Evolutionary conservation across 768 basidiomycete species (phyloP).

Genomic region (Russula sp.): DNA sequence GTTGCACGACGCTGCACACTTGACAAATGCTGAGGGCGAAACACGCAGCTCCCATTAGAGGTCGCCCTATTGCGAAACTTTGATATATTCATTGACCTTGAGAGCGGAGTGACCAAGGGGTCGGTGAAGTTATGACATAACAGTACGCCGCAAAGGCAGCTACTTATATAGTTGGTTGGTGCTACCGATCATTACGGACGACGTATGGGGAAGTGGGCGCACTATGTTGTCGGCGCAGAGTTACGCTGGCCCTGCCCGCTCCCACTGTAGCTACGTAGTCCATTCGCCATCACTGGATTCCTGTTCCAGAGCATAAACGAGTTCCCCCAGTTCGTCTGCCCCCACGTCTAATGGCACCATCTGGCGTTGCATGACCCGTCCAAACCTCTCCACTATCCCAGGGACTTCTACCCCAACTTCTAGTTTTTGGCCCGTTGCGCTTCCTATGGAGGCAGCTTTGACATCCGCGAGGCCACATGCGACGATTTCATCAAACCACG

Average conservation of each 20-base stretch:
- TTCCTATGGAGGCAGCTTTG: slow-evolving; percentile 61
- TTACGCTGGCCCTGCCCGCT: neutral
- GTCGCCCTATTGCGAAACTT: slow-evolving; percentile 57
- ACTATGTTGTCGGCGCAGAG: neutral
- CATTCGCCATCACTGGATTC: slow-evolving; percentile 22
- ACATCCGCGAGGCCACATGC: slow-evolving; percentile 90
- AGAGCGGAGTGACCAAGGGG: neutral
- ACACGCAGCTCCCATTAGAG: slow-evolving; percentile 42
- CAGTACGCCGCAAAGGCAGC: neutral
- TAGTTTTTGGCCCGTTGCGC: slow-evolving; percentile 36
- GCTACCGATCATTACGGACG: neutral
- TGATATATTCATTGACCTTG: slow-evolving; percentile 52
- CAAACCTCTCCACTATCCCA: slow-evolving; percentile 35
- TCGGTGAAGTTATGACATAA: slow-evolving; percentile 7
- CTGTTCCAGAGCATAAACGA: slow-evolving; percentile 26
- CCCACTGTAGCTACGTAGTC: slow-evolving; percentile 9
- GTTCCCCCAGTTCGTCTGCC: slow-evolving; percentile 25
- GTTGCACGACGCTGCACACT: slow-evolving; percentile 25
- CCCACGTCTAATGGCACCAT: slow-evolving; percentile 29
- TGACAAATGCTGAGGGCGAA: neutral
- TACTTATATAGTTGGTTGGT: neutral
- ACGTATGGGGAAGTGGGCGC: neutral
- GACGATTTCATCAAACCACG: slow-evolving; percentile 84
- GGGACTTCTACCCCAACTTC: slow-evolving; percentile 47
- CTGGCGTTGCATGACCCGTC: slow-evolving; percentile 28